Base-by-base conservation (phyloP, 148 eudicot genomes). In the Heliamphora exappendiculata region DNA sequence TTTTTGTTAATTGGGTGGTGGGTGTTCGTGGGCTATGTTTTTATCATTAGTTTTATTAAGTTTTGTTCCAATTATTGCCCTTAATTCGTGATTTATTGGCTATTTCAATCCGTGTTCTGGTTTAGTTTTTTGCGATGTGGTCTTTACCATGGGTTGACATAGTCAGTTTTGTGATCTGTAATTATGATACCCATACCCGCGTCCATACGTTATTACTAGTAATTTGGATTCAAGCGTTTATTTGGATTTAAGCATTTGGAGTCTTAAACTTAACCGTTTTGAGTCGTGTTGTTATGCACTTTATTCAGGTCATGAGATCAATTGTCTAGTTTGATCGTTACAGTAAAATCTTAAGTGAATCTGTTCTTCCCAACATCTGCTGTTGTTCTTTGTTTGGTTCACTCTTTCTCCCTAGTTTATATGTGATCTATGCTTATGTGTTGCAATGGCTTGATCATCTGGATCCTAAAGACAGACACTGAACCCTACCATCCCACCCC, bases 401-500 rank as follows among this genome's bases (percentile, higher is more conserved):
- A 67, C 73, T 77, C 67, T 77, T 55, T 67, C 79, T 36, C 65
- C 22, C 20, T n/a, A n/a, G n/a, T n/a, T n/a, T 57, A 10, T 47
- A 7, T 3, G 42, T 39, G 7, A 7, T 2, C 34, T 57, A 24
- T 44, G 24, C 67, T 47, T 57, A 1, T 44, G 44, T 55, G 49
- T 34, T 75, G 42, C 37, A 36, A 59, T 26, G 53, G 39, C 20
- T 67, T 78, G 81, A 45, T 64, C 37, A n/a, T 57, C 3, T 79
- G 78, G 82, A 75, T 70, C 78, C 78, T 71, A 47, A 37, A 65
- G 26, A 37, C 41, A 72, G 47, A 73, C 64, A 77, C 67, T 74
- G 13, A 77, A 63, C 49, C 81, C 78, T 64, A 75, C 85, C 83
- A 77, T 37, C 42, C 65, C 22, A 28, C 68, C 47, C 72, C 13